Base-by-base conservation (phyloP, 139 green algal species). In the Trebouxia sp. region DNA sequence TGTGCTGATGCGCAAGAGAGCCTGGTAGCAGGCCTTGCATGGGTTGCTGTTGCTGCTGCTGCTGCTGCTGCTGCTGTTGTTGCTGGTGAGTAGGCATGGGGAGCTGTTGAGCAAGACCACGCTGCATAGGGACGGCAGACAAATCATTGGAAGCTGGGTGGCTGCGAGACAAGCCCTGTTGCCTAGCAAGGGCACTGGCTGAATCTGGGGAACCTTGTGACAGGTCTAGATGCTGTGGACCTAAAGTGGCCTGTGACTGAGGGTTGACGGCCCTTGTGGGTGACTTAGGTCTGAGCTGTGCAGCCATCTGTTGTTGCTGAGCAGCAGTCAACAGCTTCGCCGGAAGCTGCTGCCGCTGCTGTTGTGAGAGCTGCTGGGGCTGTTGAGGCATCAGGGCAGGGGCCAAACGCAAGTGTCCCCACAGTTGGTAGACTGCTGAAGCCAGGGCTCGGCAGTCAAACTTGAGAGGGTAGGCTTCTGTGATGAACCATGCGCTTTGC, bases 401-500 rank as follows among this genome's bases (percentile, higher is more conserved):
- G 62, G 62, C 32, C 41, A 32, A 5, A 1, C 32, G 14, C 62
- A 72, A 28, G 1, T 72, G 62, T 32, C 62, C 20, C 62, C 62
- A 72, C 9, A 72, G 15, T 10, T 72, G 62, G 62, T 22, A 72
- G 11, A 77, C 69, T 39, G 69, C 69, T 56, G 41, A 55, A 15
- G 42, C 42, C 26, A 77, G 69, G n/a, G 69, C 69, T 39, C 26
- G 69, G 41, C 69, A 77, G 69, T 77, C 69, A 77, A 51, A 77
- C 41, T 77, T 77, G 26, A 51, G 69, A 22, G 69, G 69, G 41
- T 77, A 77, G 6, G 69, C 69, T n/a, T 77, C 41, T 39, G 42
- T 51, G 41, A 77, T 77, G 69, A 77, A 55, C 69, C 69, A 77
- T 20, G 69, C 69, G 41, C 69, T 65, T 32, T 80, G 75, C 17